Evolutionary conservation across 129 eudicot species (phyloP), one percentile per base, ranked within the genome.

Genomic region (Apium graveolens): DNA sequence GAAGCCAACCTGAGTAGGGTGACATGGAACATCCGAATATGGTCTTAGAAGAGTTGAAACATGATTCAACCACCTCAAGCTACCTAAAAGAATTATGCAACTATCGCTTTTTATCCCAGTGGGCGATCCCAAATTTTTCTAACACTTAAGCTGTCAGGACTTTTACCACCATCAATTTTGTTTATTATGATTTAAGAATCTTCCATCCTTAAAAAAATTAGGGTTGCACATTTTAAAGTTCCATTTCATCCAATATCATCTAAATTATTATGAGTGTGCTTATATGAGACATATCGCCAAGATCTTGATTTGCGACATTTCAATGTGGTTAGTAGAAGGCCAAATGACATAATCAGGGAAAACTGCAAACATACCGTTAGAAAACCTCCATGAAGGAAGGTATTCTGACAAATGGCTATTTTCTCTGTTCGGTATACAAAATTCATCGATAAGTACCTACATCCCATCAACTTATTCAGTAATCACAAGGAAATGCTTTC

Each of bases 331-430:
- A 77, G 80, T 55, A 77, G 70, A 48, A 76, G 79, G 12, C 79
- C 66, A 76, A 76, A 76, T 51, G 79, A 76, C 69, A 76, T 49
- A 38, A 77, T 73, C 53, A 77, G 65, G 21, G 80, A n/a, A n/a
- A n/a, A n/a, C n/a, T n/a, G n/a, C 80, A 51, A 75, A 75, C 78
- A 75, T 75, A 31, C 78, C 78, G 2, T 75, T 75, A 31, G 78
- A 68, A 75, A 75, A 75, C 35, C 78, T 75, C 78, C 78, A 75
- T 34, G 78, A 49, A 34, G 78, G 78, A 29, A 44, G 69, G 68
- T 46, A 75, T 20, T 75, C 78, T 49, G 68, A 49, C 14, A 34
- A 49, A 46, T 49, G 45, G 31, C 66, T 66, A 75, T 75, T 26
- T 49, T 75, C 78, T 75, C 78, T 75, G 38, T 75, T 51, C 5